Percentiles rank a stretch among this genome's conserved stretches.
These are phyloP conservation scores for Sarcocystis neurona DNA, from an alignment of 169 alveolate species.

Conservation along the genomic window DNA sequence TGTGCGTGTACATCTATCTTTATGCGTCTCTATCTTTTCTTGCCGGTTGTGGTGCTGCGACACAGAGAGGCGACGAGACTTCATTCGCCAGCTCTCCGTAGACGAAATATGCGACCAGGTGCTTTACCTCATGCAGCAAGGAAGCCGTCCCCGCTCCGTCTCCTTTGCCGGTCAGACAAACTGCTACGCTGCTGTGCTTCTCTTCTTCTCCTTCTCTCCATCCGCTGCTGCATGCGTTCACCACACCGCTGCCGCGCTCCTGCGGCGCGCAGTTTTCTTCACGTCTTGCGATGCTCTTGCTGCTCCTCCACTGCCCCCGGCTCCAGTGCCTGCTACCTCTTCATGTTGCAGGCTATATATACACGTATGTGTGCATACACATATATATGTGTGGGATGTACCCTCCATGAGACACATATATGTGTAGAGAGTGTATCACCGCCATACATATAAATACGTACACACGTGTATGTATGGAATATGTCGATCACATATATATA, in stretches of 20 bases:
- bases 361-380: not conserved
- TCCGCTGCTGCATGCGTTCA: not conserved
- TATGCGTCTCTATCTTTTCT: not conserved
- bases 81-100: conserved; percentile 80
- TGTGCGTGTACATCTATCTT: not conserved
- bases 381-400: not conserved
- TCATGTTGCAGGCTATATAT: not conserved
- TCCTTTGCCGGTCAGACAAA: conserved; percentile 82
- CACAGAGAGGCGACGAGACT: conserved; percentile 73
- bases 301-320: too few species aligned
- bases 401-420: too few species aligned
- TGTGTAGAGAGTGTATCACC: too few species aligned
- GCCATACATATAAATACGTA: too few species aligned
- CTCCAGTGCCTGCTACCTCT: not conserved
- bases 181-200: not conserved
- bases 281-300: too few species aligned
- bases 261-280: not conserved
- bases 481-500: not conserved
- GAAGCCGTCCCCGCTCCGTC: conserved; percentile 77
- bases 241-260: not conserved
- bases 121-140: conserved; percentile 76
- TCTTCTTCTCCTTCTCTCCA: not conserved
- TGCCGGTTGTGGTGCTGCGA: not conserved
- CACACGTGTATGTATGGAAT: not conserved
- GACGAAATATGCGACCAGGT: conserved; percentile 87